A percentile compares a stretch with the other conserved stretches of the same genome.
Conservation (phyloP, 2,329 filamentous ascomycete genomes). For the Chaetomium sp. region DNA sequence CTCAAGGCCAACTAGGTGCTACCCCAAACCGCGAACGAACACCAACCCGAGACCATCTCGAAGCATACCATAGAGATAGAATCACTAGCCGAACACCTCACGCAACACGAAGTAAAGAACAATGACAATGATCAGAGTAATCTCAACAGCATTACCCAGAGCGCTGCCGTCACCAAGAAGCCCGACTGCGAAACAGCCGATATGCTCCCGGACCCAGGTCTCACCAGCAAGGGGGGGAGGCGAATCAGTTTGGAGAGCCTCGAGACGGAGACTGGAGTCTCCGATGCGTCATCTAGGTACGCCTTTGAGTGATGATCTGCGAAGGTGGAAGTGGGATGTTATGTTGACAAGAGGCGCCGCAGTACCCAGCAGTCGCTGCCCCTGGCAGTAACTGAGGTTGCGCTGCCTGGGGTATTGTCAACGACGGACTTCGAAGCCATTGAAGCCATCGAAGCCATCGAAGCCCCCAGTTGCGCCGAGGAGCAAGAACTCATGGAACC, state of each 20-base stretch:
- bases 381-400: not conserved
- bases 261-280: not conserved
- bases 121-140: not conserved
- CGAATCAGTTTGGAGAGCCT: not conserved
- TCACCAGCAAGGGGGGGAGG: not conserved
- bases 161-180: no score
- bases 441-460: not conserved
- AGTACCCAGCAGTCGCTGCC: not conserved
- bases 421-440: not conserved
- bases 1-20: not conserved
- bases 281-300: not conserved
- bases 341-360: not conserved
- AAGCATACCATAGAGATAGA: not conserved
- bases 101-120: not conserved
- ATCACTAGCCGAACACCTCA: not conserved
- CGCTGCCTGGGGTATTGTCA: not conserved
- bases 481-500: not conserved
- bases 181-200: not conserved
- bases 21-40: no score
- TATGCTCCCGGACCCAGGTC: not conserved
- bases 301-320: not conserved
- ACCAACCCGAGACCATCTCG: not conserved
- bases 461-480: not conserved
- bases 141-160: not conserved
- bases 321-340: not conserved